A percentile compares a stretch with the other conserved stretches of the same genome.
Evolutionary conservation across 192 early-diverging fungal genomes (phyloP).

Genomic region (Endogone sp.): DNA sequence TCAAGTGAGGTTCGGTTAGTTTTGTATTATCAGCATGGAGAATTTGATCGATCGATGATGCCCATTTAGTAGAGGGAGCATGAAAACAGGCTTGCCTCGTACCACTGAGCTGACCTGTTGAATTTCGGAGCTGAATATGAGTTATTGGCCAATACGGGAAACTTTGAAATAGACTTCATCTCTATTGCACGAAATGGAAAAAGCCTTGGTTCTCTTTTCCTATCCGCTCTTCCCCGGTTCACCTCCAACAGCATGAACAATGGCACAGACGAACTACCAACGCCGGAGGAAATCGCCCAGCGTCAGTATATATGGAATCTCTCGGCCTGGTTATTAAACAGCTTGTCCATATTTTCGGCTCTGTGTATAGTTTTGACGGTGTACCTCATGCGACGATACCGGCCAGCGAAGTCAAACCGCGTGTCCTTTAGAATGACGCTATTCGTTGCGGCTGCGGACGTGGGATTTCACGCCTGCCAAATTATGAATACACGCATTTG

Average conservation of each 20-base stretch:
- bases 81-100: too few relatives aligned
- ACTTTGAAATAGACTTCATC: too few relatives aligned
- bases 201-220: too few relatives aligned
- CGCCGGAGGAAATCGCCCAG: neutral
- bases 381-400: neutral
- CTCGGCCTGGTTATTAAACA: neutral
- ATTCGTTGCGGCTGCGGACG: neutral
- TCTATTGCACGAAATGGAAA: too few relatives aligned
- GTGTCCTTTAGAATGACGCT: neutral
- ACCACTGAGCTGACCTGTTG: too few relatives aligned
- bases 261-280: neutral
- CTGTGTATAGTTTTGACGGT: neutral
- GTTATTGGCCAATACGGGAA: too few relatives aligned
- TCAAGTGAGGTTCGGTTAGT: too few relatives aligned
- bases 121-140: too few relatives aligned
- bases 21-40: too few relatives aligned
- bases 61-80: too few relatives aligned
- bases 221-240: too few relatives aligned
- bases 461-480: neutral
- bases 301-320: neutral
- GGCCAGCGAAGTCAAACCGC: neutral
- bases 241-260: neutral
- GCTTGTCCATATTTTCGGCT: neutral
- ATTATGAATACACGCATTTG: neutral
- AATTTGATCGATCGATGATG: too few relatives aligned